Conservation (phyloP, 305 asterid genomes). For the Galium porrigens region DNA sequence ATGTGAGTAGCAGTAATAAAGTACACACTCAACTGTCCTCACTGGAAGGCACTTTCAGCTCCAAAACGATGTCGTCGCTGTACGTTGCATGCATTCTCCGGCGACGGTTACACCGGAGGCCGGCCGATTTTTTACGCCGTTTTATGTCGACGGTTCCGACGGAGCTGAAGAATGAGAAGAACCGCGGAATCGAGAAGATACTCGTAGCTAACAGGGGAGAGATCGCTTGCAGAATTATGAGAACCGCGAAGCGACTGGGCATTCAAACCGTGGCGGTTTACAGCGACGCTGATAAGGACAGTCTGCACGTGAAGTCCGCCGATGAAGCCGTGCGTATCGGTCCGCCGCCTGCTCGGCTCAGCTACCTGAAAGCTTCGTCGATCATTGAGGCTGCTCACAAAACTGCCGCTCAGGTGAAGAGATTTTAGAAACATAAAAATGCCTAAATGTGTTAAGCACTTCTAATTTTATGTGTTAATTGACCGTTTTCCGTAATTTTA, state of each 20-base stretch:
- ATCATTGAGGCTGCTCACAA: conserved; percentile 56
- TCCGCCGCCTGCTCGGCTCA: conserved; percentile 83
- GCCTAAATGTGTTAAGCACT: neutral
- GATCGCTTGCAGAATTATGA: conserved; percentile 80
- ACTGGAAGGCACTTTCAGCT: neutral
- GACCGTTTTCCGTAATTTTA: neutral
- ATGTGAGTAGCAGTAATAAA: neutral
- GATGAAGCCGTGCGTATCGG: conserved; percentile 90
- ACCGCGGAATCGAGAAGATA: conserved; percentile 52
- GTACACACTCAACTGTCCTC: neutral
- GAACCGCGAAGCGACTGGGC: conserved; percentile 66
- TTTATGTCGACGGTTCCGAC: conserved; percentile 33
- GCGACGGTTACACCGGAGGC: conserved; percentile 21
- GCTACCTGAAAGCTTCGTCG: conserved; percentile 63
- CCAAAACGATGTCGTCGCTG: conserved; percentile 30
- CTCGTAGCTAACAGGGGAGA: conserved; percentile 86
- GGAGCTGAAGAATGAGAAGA: conserved; percentile 12
- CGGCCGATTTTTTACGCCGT: conserved; percentile 14
- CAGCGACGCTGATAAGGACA: conserved; percentile 74
- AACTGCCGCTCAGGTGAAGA: conserved; percentile 74
- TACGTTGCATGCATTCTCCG: conserved; percentile 31
- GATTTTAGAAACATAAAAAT: neutral
- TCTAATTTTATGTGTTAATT: neutral
- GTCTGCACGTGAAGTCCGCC: conserved; percentile 78
- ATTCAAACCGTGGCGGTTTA: conserved; percentile 76